Conservation (phyloP, 768 basidiomycete species). For the Epithele typhae region DNA sequence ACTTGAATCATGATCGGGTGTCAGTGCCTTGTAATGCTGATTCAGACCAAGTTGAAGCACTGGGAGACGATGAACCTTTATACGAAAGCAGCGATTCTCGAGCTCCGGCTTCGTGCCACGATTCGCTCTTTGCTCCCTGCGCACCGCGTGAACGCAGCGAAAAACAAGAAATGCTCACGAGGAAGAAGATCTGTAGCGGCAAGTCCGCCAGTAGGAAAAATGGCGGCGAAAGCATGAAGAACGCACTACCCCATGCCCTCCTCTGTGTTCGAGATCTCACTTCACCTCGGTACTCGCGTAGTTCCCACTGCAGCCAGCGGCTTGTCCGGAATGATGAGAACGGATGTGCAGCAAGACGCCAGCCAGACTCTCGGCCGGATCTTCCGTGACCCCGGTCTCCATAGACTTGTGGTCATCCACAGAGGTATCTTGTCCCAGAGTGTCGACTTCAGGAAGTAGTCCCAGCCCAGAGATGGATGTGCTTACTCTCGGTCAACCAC, state of each 20-base stretch:
- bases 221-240: conserved; percentile 39
- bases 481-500: no score
- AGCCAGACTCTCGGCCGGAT: conserved; percentile 37
- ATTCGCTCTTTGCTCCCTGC: no score
- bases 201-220: conserved; percentile 46
- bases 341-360: conserved; percentile 33
- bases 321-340: conserved; percentile 36
- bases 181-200: conserved; percentile 44
- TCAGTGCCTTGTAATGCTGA: no score
- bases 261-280: not conserved
- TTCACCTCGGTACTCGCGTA: conserved; percentile 30
- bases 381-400: conserved; percentile 33
- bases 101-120: no score
- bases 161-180: conserved; percentile 30
- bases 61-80: no score
- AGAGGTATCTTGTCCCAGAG: conserved; percentile 32
- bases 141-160: no score
- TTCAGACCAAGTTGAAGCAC: no score
- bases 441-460: no score
- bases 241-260: conserved; percentile 31
- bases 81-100: no score
- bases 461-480: no score
- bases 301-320: conserved; percentile 35
- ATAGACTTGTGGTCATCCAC: conserved; percentile 35
- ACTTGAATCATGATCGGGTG: no score